phyloP scores from a whole-genome alignment of 1,139 yeast genomes.

The Candida sojae region DNA sequence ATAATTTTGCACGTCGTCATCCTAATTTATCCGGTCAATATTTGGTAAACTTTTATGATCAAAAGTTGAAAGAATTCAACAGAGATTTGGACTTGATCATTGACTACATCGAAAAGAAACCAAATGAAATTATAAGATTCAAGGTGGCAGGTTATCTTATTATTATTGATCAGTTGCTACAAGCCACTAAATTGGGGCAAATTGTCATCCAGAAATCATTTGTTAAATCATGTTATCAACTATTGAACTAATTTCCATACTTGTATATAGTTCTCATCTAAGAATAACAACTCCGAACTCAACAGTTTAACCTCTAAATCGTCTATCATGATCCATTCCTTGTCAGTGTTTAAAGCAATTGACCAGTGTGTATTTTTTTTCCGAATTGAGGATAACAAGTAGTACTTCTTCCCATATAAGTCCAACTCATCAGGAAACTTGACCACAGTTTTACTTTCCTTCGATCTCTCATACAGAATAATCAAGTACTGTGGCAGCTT shows the following conservation, averaged over 20 bases:
- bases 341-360: slow-evolving; percentile 29
- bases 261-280: slow-evolving; percentile 66
- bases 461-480: slow-evolving; percentile 55
- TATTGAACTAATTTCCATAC: slow-evolving; percentile 51
- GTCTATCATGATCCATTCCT: slow-evolving; percentile 59
- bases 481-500: slow-evolving; percentile 54
- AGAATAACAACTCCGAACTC: slow-evolving; percentile 60
- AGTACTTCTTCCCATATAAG: slow-evolving; percentile 3
- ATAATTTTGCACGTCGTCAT: slow-evolving; percentile 25
- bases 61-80: slow-evolving; percentile 18
- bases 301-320: slow-evolving; percentile 49
- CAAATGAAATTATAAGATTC: slow-evolving; percentile 12
- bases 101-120: slow-evolving; percentile 3
- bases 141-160: slow-evolving; percentile 25
- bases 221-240: slow-evolving; percentile 14
- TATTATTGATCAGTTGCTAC: slow-evolving; percentile 19
- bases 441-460: slow-evolving; percentile 64
- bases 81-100: slow-evolving; percentile 15
- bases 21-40: slow-evolving; percentile 20
- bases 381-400: slow-evolving; percentile 9
- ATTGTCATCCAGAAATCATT: slow-evolving; percentile 11
- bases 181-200: slow-evolving; percentile 19
- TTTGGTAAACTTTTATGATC: slow-evolving; percentile 15
- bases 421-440: slow-evolving; percentile 46
- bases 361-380: slow-evolving; percentile 22